Evolutionary conservation across 176 grass and related monocot species (phyloP).

Genomic region (Avena insularis): DNA sequence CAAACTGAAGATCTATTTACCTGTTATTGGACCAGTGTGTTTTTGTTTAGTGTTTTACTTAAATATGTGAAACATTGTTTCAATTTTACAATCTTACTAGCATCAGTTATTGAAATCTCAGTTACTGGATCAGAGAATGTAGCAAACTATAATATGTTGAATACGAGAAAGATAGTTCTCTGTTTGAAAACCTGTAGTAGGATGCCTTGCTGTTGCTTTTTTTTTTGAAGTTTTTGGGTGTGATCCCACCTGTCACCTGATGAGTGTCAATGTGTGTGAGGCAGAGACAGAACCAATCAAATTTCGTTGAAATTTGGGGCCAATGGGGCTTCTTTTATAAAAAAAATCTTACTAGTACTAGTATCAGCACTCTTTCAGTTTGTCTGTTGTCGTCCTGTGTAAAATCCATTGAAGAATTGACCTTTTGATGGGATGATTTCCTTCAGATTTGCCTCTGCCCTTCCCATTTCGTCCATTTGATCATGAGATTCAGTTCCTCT

Average conservation of each 20-base stretch:
- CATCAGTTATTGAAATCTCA: background rate
- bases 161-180: no score
- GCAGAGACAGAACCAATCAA: no score
- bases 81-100: background rate
- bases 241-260: no score
- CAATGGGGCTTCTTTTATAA: no score
- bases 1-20: background rate
- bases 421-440: background rate
- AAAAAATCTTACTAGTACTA: background rate
- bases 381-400: background rate
- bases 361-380: slow-evolving; percentile 1
- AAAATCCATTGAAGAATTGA: background rate
- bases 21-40: background rate
- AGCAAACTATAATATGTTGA: no score
- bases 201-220: no score
- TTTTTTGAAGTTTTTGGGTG: no score
- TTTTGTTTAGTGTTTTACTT: background rate
- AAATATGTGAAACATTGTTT: background rate
- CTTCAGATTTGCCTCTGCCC: background rate
- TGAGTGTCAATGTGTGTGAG: no score
- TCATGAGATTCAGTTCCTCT: background rate
- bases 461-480: background rate
- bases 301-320: no score
- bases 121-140: no score
- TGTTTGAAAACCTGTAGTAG: no score